Conservation (phyloP, 2,329 filamentous ascomycete species). For the Xenoacremonium recifei region DNA sequence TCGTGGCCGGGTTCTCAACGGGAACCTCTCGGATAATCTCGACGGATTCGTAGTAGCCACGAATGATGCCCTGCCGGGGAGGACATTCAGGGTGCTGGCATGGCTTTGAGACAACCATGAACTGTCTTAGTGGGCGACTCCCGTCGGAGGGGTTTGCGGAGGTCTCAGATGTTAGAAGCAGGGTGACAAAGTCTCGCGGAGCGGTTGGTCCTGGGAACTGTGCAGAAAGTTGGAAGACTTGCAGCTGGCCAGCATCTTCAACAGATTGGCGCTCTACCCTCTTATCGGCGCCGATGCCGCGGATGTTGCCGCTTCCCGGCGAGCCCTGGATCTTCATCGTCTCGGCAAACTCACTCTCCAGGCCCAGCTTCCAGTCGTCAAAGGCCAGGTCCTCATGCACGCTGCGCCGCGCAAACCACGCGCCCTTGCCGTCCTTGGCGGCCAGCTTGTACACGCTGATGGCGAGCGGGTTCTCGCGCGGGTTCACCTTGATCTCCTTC, state of each 20-base stretch:
- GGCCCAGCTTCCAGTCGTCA: conserved; percentile 71
- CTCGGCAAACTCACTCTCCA: conserved; percentile 77
- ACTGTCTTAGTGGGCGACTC: conserved; percentile 59
- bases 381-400: conserved; percentile 79
- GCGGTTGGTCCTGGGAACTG: conserved; percentile 88
- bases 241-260: conserved; percentile 59
- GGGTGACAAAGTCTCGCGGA: conserved; percentile 81
- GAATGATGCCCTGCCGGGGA: conserved; percentile 69
- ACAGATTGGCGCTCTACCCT: conserved; percentile 62
- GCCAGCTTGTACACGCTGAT: conserved; percentile 79
- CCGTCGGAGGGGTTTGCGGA: conserved; percentile 32
- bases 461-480: conserved; percentile 71
- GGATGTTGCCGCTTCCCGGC: conserved; percentile 71
- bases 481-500: conserved; percentile 76
- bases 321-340: conserved; percentile 69
- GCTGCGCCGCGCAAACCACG: conserved; percentile 87
- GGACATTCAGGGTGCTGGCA: conserved; percentile 74
- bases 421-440: conserved; percentile 76
- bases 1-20: conserved; percentile 39
- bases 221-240: conserved; percentile 83
- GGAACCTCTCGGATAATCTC: conserved; percentile 87
- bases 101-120: conserved; percentile 85
- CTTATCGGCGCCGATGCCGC: conserved; percentile 82
- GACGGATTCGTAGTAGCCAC: conserved; percentile 86
- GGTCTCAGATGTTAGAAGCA: conserved; percentile 68